Base-by-base conservation (phyloP, 73 alveolate species). In the Tetrahymena thermophila region DNA sequence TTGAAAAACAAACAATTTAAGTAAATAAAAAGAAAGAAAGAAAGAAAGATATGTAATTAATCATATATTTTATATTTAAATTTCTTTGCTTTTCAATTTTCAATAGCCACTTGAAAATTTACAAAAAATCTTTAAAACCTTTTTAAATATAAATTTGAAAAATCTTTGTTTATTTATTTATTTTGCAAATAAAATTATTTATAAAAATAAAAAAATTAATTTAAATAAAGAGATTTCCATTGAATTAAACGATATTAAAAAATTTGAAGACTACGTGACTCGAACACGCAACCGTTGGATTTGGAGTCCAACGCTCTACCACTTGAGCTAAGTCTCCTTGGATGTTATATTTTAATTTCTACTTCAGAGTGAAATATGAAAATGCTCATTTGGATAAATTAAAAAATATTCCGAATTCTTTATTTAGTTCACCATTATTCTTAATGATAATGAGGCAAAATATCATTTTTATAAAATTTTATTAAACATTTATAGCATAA, bases 221-320 rank as follows among this genome's bases (percentile, higher is more conserved):
- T 71, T n/a, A 13, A n/a, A 19, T 7, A 23, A 71, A 71, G 9
- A 7, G 89, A 17, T 25, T 2, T 10, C n/a, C 35, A 9, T 19
- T 0, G n/a, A 28, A 13, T n/a, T 94, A 42, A 40, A 7, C 17
- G 28, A 7, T 93, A 21, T 0, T 11, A 40, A 94, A 94, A 95
- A 95, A 94, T 16, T n/a, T 95, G 97, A 94, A 95, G 97, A 95
- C 96, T 95, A 95, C 96, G 97, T 85, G 96, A 95, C 89, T 95
- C 85, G 97, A 95, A 95, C 96, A 85, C 97, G 96, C 97, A 94
- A 94, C 96, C 97, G 93, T 31, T 94, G 96, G 97, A 95, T 94
- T 94, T 95, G 97, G 96, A 95, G 85, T 95, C 96, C 97, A 94
- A 93, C 94, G 96, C 97, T 95, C 97, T 94, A 94, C 96, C 96